Conservation (phyloP, 352 stramenopile species). For the Elongisporangium senticosum region DNA sequence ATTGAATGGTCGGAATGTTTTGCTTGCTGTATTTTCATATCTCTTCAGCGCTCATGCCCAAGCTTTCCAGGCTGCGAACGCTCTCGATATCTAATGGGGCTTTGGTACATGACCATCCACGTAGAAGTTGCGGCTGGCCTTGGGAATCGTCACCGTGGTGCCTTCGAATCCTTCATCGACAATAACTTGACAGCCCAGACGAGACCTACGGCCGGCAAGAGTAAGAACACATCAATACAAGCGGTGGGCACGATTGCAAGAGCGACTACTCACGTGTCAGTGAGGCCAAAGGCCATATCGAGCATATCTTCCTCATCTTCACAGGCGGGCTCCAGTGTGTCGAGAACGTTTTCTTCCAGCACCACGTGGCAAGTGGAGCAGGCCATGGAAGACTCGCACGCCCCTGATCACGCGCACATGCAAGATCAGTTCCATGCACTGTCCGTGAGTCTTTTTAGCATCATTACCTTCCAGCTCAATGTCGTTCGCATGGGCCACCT, state of each 20-base stretch:
- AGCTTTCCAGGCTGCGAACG: too few species aligned
- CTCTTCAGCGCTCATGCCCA: background rate
- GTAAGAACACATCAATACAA: background rate
- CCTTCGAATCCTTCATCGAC: slow-evolving; percentile 89
- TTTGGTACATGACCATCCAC: slow-evolving; percentile 97
- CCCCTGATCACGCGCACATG: slow-evolving; percentile 56
- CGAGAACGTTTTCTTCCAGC: slow-evolving; percentile 90
- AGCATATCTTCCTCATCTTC: slow-evolving; percentile 99
- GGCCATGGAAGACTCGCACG: slow-evolving; percentile 93
- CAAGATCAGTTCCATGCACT: background rate
- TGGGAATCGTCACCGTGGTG: slow-evolving; percentile 89
- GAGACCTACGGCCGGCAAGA: slow-evolving; percentile 41
- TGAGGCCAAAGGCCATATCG: slow-evolving; percentile 98
- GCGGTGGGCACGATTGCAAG: background rate
- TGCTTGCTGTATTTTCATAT: background rate
- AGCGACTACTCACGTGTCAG: slow-evolving; percentile 71
- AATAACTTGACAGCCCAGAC: slow-evolving; percentile 89
- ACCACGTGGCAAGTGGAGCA: slow-evolving; percentile 99
- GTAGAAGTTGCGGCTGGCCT: slow-evolving; percentile 98
- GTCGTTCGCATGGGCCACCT: slow-evolving; percentile 91
- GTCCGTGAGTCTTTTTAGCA: too few species aligned
- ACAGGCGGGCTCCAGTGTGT: slow-evolving; percentile 84
- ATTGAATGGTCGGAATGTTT: background rate
- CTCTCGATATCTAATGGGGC: slow-evolving; percentile 76
- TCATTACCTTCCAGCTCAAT: slow-evolving; percentile 90